Conservation (phyloP, 139 green algal genomes). For the Micractinium conductrix region DNA sequence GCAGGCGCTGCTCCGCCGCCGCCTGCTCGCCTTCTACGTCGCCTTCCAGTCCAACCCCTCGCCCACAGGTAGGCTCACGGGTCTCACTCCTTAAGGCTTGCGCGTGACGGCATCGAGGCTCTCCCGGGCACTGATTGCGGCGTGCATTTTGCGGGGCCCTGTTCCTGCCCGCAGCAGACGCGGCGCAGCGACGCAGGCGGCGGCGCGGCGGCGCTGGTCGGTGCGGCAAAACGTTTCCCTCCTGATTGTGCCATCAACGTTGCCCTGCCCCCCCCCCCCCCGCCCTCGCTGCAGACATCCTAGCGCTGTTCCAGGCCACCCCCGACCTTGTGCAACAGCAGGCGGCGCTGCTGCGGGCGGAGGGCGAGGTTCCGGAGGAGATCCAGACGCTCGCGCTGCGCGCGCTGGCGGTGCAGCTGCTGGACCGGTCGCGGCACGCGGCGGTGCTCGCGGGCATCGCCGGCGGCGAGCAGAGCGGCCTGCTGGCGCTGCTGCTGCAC, state of each 20-base stretch:
- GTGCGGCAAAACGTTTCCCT: background rate
- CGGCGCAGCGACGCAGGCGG: too few relatives aligned
- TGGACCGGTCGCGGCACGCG: constrained; percentile 75
- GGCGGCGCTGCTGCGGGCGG: constrained; percentile 70
- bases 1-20: constrained; percentile 58
- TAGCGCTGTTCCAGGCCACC: constrained; percentile 69
- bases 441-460: constrained; percentile 74
- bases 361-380: constrained; percentile 64
- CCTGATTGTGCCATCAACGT: background rate
- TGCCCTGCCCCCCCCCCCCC: background rate
- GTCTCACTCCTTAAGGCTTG: too few relatives aligned
- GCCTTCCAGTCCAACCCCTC: constrained; percentile 74
- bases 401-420: constrained; percentile 71
- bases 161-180: too few relatives aligned
- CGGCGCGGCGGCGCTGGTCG: background rate
- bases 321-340: constrained; percentile 83
- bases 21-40: constrained; percentile 85
- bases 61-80: constrained; percentile 6
- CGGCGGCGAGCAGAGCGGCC: constrained; percentile 72
- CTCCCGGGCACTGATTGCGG: too few relatives aligned
- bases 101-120: too few relatives aligned
- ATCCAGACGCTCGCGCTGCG: constrained; percentile 80
- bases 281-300: constrained; percentile 63
- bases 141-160: too few relatives aligned
- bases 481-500: constrained; percentile 85